A percentile compares a stretch with the other conserved stretches of the same genome.
Evolutionary conservation across 805 yeast genomes (phyloP).

Genomic region (Yamadazyma phyllophila): DNA sequence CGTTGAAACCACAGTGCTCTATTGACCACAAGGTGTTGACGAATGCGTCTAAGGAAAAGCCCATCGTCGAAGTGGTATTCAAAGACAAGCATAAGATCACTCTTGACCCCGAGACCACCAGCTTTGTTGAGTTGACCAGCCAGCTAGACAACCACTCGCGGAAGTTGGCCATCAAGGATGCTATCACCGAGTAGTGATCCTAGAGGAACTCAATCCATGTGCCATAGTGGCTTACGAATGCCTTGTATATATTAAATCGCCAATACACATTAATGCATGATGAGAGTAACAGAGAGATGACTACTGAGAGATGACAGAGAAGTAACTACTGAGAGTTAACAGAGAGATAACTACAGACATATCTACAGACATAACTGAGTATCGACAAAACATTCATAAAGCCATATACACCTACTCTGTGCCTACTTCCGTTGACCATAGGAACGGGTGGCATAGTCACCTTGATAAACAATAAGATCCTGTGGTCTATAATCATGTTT

Average conservation of each 20-base stretch:
- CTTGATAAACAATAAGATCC: slow-evolving; percentile 69
- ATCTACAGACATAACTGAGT: too few species aligned
- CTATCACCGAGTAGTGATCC: slow-evolving; percentile 36
- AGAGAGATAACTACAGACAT: too few species aligned
- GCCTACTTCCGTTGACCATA: slow-evolving; percentile 60
- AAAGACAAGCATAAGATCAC: slow-evolving; percentile 72
- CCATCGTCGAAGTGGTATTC: slow-evolving; percentile 72
- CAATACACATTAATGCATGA: neutral
- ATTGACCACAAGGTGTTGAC: slow-evolving; percentile 63
- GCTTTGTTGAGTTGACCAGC: slow-evolving; percentile 61
- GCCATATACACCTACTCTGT: too few species aligned
- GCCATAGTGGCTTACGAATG: neutral
- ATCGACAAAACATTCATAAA: too few species aligned
- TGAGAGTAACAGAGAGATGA: too few species aligned
- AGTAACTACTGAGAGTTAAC: too few species aligned
- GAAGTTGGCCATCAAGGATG: slow-evolving; percentile 70
- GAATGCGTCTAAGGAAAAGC: slow-evolving; percentile 42
- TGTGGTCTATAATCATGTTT: slow-evolving; percentile 71
- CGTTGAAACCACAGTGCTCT: slow-evolving; percentile 55
- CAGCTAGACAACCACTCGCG: slow-evolving; percentile 81
- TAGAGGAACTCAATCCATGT: too few species aligned
- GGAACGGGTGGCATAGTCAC: slow-evolving; percentile 70
- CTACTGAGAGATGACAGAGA: too few species aligned
- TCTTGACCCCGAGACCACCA: slow-evolving; percentile 59
- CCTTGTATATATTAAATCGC: slow-evolving; percentile 10